Evolutionary conservation across 768 basidiomycete species (phyloP).

Genomic region (Leccinum sublutescens): DNA sequence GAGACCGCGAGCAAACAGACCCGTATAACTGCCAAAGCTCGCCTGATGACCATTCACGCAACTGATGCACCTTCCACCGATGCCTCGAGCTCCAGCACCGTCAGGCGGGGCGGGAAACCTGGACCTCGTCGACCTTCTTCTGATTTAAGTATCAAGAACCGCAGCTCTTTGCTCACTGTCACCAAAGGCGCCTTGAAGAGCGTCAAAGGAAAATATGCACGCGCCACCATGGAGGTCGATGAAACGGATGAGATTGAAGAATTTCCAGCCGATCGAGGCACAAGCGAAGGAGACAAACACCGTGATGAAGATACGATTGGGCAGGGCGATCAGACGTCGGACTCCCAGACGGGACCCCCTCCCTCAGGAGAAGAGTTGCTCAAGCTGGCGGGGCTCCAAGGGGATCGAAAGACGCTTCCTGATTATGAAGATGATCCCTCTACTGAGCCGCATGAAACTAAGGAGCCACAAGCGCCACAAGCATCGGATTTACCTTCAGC

Average conservation of each 20-base stretch:
- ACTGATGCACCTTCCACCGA: conserved; percentile 9
- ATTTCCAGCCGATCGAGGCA: background rate
- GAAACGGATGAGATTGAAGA: conserved; percentile 23
- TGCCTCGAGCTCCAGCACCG: conserved; percentile 5
- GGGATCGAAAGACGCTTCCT: conserved; percentile 42
- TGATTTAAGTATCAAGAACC: conserved; percentile 39
- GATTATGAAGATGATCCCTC: conserved; percentile 56
- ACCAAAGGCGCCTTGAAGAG: conserved; percentile 52
- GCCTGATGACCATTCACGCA: conserved; percentile 32
- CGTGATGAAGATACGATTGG: conserved; percentile 18
- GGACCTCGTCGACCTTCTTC: conserved; percentile 54
- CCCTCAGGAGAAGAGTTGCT: conserved; percentile 48
- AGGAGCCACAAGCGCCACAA: conserved; percentile 6
- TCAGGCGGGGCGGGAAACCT: conserved; percentile 33
- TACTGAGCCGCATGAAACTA: conserved; percentile 8
- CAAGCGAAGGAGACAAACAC: conserved; percentile 7
- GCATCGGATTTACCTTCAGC: conserved; percentile 3
- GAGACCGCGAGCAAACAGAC: conserved; percentile 30
- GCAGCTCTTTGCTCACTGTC: conserved; percentile 53
- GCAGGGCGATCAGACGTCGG: conserved; percentile 7
- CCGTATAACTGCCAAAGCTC: conserved; percentile 51
- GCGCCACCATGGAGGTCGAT: conserved; percentile 14
- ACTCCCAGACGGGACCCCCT: conserved; percentile 12
- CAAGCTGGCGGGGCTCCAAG: conserved; percentile 47
- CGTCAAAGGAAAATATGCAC: conserved; percentile 44